A percentile compares a stretch with the other conserved stretches of the same genome.
Evolutionary conservation across 768 basidiomycete species (phyloP).

Genomic region (Mycena crocata): DNA sequence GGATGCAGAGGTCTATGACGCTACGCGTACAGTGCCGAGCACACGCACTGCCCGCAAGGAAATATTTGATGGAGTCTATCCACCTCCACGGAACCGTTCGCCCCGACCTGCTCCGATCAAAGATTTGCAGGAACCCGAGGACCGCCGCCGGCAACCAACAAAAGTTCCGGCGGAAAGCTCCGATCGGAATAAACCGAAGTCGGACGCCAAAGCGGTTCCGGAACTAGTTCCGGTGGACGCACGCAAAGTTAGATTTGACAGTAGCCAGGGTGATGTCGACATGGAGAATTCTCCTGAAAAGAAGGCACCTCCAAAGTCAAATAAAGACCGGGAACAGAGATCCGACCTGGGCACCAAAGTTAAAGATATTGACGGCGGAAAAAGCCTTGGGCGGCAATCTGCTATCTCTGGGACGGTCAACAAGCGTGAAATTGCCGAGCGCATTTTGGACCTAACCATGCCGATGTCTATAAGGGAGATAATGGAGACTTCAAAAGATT

Average conservation of each 20-base stretch:
- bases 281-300: not conserved
- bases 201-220: not conserved
- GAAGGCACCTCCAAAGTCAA: not conserved
- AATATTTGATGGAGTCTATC: not conserved
- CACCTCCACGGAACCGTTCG: not conserved
- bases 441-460: constrained; percentile 5
- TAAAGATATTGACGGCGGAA: not conserved
- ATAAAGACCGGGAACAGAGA: not conserved
- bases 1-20: not conserved
- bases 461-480: constrained; percentile 5
- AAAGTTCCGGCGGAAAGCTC: not conserved
- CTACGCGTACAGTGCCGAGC: not conserved
- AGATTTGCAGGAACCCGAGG: not conserved
- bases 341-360: not conserved
- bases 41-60: not conserved
- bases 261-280: not conserved
- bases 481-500: constrained; percentile 17
- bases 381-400: not conserved
- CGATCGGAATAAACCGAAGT: not conserved
- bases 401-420: constrained; percentile 12
- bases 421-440: not conserved
- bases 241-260: not conserved
- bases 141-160: not conserved
- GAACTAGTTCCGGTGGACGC: not conserved
- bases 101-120: not conserved